These are phyloP conservation scores for Hortaea werneckii DNA, from an alignment of 2,329 filamentous ascomycete species.

Conservation along the genomic window DNA sequence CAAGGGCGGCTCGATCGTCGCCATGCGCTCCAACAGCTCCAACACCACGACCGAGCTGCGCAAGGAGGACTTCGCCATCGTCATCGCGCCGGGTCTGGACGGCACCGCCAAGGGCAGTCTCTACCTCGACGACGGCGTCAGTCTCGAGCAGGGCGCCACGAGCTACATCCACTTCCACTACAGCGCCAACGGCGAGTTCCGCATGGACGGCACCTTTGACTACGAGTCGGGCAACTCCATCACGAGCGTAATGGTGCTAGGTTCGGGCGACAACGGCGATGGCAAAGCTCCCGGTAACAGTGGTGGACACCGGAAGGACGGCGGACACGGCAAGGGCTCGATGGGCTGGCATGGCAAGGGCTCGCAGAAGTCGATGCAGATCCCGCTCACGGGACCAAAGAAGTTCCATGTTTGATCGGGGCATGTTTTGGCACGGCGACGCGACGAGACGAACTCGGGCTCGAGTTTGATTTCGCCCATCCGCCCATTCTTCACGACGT, in stretches of 20 bases:
- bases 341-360: no score
- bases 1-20: conserved; percentile 55
- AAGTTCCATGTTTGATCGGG: no score
- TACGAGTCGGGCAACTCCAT: conserved; percentile 31
- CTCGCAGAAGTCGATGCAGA: no score
- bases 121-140: conserved; percentile 71
- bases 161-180: conserved; percentile 53
- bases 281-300: no score
- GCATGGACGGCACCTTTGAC: conserved; percentile 43
- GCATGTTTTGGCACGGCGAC: no score
- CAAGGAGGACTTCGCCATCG: conserved; percentile 56
- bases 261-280: not conserved
- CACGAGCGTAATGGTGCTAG: conserved; percentile 7
- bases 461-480: no score
- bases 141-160: conserved; percentile 47
- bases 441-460: no score
- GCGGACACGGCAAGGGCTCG: no score
- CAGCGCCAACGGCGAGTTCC: conserved; percentile 38
- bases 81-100: conserved; percentile 55
- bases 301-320: no score
- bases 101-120: conserved; percentile 57
- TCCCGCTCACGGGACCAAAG: no score
- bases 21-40: conserved; percentile 44
- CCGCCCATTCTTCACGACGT: no score
- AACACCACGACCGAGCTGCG: conserved; percentile 56